Conservation (phyloP, 768 basidiomycete genomes). For the Mycena sanguinolenta region DNA sequence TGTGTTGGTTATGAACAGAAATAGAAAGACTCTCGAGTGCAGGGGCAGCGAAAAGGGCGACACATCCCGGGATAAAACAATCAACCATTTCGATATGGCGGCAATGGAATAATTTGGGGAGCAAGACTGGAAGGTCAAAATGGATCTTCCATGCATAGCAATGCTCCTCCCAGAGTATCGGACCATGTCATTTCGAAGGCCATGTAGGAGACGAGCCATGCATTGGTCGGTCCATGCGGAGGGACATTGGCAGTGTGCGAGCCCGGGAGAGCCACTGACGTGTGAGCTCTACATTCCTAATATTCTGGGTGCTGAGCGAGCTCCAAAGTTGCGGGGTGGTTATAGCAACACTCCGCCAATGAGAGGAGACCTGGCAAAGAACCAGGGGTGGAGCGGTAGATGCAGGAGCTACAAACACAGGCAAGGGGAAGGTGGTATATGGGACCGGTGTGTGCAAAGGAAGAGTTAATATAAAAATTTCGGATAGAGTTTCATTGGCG, state of each 20-base stretch:
- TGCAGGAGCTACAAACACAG: not conserved
- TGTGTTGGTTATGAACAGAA: not conserved
- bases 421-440: not conserved
- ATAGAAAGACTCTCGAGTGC: not conserved
- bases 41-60: not conserved
- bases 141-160: too few relatives aligned
- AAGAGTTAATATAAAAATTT: too few relatives aligned
- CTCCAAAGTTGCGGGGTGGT: not conserved
- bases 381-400: not conserved
- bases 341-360: not conserved
- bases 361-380: not conserved
- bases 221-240: not conserved
- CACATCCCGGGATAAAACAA: not conserved
- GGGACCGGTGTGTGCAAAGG: not conserved
- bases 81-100: too few relatives aligned
- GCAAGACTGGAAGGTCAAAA: too few relatives aligned
- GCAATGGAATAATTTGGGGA: too few relatives aligned
- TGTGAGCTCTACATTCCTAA: not conserved
- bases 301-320: not conserved
- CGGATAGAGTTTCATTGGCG: too few relatives aligned
- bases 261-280: not conserved
- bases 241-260: not conserved
- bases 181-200: not conserved
- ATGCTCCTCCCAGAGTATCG: too few relatives aligned
- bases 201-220: not conserved